Conservation (phyloP, 1,284 basidiomycete genomes). For the Malassezia arunalokei region DNA sequence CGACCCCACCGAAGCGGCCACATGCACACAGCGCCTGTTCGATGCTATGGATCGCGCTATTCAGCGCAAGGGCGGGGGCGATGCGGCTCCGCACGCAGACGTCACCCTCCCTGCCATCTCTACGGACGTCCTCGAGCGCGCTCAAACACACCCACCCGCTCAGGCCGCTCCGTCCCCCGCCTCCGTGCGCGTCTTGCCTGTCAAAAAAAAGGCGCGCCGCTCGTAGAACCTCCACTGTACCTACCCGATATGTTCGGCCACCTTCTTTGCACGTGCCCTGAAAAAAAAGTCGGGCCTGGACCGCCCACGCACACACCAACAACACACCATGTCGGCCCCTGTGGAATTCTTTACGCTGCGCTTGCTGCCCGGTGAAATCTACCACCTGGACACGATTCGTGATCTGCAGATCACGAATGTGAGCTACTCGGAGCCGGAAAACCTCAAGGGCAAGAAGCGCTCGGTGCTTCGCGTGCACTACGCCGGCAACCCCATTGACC, state of each 20-base stretch:
- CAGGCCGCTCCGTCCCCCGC: background rate
- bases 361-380: constrained; percentile 56
- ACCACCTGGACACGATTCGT: constrained; percentile 56
- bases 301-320: background rate
- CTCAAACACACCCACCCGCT: background rate
- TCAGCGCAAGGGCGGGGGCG: constrained; percentile 20
- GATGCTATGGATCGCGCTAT: constrained; percentile 26
- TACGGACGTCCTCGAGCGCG: background rate
- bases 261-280: constrained; percentile 5
- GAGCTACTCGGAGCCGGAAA: constrained; percentile 58
- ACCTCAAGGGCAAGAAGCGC: constrained; percentile 56
- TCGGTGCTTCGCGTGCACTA: constrained; percentile 63
- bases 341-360: constrained; percentile 38
- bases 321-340: constrained; percentile 26
- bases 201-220: background rate
- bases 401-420: constrained; percentile 75
- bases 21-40: constrained; percentile 24
- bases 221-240: background rate
- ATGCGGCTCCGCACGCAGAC: background rate
- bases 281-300: constrained; percentile 10
- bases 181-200: background rate
- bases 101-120: background rate
- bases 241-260: background rate
- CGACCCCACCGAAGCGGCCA: constrained; percentile 5
- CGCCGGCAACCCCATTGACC: constrained; percentile 50